Base-by-base conservation (phyloP, 257 asterid species). In the Nicotiana benthamiana region DNA sequence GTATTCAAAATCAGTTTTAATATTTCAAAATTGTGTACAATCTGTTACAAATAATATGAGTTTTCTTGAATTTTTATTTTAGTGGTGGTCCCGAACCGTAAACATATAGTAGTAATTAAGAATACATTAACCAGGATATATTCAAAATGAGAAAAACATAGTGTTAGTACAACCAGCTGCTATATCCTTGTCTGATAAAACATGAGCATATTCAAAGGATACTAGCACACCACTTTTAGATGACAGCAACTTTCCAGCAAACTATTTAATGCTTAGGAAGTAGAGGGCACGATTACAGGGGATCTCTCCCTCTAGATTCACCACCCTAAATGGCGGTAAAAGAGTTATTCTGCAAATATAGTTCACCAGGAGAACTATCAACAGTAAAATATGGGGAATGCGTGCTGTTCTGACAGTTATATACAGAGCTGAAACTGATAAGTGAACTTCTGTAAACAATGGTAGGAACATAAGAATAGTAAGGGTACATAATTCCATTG, bases 401-500 rank as follows among this genome's bases (percentile, higher is more conserved):
- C 15, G 16, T 13, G 16, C 1, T 4, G 46, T 20, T 70, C 18
- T 75, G 67, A 62, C 13, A 64, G 16, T 63, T 52, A 51, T 30
- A 52, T 32, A 13, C 60, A 9, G 81, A 36, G 56, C 62, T 30
- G 61, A 75, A 52, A 54, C 56, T 63, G 72, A 20, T 30, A 8
- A 13, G 56, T 60, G 67, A 20, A 17, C 68, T 13, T 61, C 84
- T 76, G 30, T 22, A 20, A 61, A 48, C 46, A 72, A 20, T 32
- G n/a, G 18, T n/a, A 7, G 70, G 66, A 54, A 36, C 26, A 36
- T 10, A 56, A 12, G 46, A 18, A 52, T 53, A 51, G 72, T 57
- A 16, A 52, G 79, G 81, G 40, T 82, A 82, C 20, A 63, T 18
- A 62, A 75, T 34, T 9, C 60, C 60, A 82, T 13, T 36, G 46